phyloP scores from a whole-genome alignment of 2,329 filamentous ascomycete species.

The Lizonia empirigonia region DNA sequence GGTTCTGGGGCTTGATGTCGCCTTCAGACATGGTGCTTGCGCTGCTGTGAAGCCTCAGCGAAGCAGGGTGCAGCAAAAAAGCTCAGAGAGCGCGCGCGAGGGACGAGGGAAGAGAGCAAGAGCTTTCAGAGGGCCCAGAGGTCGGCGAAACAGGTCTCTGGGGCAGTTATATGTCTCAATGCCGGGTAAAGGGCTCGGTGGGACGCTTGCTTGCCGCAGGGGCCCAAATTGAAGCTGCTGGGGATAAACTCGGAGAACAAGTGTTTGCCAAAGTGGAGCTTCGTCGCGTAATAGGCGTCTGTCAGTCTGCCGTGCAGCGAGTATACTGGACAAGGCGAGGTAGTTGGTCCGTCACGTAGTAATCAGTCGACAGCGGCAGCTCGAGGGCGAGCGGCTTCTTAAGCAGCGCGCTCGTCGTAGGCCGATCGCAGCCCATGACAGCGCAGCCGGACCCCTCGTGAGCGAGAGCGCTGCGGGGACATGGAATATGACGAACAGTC shows the following conservation, averaged over 20 bases:
- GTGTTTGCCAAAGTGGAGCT: conserved; percentile 34
- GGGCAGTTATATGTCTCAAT: conserved; percentile 35
- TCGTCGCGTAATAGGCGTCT: conserved; percentile 14
- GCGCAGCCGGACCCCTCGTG: conserved; percentile 32
- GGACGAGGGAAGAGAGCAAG: conserved; percentile 6
- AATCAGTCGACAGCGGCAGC: not conserved
- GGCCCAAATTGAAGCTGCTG: conserved; percentile 34
- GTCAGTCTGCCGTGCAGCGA: not conserved
- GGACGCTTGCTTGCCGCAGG: conserved; percentile 37
- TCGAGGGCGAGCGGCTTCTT: conserved; percentile 31
- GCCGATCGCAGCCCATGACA: conserved; percentile 13
- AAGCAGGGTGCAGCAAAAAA: not conserved
- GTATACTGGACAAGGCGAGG: conserved; percentile 2
- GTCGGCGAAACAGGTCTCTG: conserved; percentile 14
- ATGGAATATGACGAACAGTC: conserved; percentile 41
- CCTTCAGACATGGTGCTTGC: conserved; percentile 53
- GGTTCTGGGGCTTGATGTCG: conserved; percentile 42
- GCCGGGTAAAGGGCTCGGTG: conserved; percentile 47
- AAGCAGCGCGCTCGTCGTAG: conserved; percentile 13
- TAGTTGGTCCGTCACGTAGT: not conserved
- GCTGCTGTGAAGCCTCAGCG: not conserved
- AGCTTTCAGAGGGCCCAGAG: conserved; percentile 9
- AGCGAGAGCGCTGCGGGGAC: conserved; percentile 36
- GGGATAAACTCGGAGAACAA: conserved; percentile 33
- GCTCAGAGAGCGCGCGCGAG: conserved; percentile 5